Evolutionary conservation across 768 basidiomycete species (phyloP), one percentile per base, ranked within the genome.

Genomic region (Macrolepiota fuliginosa): DNA sequence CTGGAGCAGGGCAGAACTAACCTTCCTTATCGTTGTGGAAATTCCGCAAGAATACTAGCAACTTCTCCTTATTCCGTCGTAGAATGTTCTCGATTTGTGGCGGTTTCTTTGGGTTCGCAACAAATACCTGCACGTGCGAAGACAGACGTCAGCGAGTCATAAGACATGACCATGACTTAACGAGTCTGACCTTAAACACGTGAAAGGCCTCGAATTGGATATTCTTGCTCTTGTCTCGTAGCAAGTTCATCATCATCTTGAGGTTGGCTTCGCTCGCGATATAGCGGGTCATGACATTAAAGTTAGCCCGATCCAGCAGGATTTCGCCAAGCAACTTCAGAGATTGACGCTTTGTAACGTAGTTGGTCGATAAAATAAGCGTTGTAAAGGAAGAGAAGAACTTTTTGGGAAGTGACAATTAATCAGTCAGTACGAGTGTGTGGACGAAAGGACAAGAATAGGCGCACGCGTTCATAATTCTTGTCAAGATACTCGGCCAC

Each of bases 191-290:
- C 86, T 98, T 99, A 85, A 99, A 99, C 40, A 99, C 97, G 69
- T 99, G 97, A 77, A 99, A 99, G 2, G 97, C 96, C 73, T 99
- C 97, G 61, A 98, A 99, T 74, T 99, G 97, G 50, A 99, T 98
- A 74, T 99, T 99, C 82, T 94, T 93, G 83, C 96, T 98, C 84
- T 96, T 97, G 73, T 98, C 94, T 64, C 96, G 85, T 59, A 99
- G 80, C 59, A 98, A 83, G 74, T 98, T 98, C 97, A 99, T 99
- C 94, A 99, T 97, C 90, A 96, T 93, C 88, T 98, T 98, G 65
- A 99, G 82, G 73, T 98, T 99, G 29, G 88, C 90, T 71, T 98
- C 97, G 69, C 89, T 89, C 9, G 93, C 86, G 67, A 99, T 99
- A 72, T 98, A 99, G 6, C 90, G 85, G 0, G 97, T 98, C 97